Conservation (phyloP, 495 filamentous ascomycete species). For the Lophiotrema nucula region DNA sequence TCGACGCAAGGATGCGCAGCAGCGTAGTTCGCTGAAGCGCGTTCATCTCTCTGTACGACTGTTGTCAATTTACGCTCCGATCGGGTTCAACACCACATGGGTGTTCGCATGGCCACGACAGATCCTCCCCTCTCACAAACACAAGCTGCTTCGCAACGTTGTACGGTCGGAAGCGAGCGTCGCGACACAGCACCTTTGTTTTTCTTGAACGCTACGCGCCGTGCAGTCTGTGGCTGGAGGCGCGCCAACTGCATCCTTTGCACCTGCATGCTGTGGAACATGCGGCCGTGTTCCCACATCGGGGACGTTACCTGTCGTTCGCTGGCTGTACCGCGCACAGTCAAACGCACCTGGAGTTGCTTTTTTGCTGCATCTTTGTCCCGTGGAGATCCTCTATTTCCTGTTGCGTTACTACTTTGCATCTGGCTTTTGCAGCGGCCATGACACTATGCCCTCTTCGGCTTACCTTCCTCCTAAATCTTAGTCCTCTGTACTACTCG, state of each 20-base stretch:
- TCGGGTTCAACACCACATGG: no score
- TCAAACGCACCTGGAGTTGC: neutral
- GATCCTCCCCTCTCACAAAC: no score
- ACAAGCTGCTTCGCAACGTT: no score
- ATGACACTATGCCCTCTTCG: no score
- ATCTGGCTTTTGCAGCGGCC: no score
- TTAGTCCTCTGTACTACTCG: no score
- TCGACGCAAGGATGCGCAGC: slow-evolving; percentile 1
- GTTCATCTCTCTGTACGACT: slow-evolving; percentile 24
- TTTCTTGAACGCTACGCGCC: no score
- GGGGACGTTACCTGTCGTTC: slow-evolving; percentile 16
- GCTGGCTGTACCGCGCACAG: neutral
- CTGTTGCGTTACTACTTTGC: no score
- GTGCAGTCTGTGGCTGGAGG: slow-evolving; percentile 21
- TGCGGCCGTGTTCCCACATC: neutral
- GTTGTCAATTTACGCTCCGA: slow-evolving; percentile 30
- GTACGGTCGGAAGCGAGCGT: slow-evolving; percentile 1
- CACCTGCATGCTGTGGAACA: slow-evolving; percentile 29
- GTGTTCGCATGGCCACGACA: no score
- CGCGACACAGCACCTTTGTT: neutral
- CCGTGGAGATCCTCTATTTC: neutral
- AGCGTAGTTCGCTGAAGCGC: neutral
- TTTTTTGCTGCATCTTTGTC: slow-evolving; percentile 25
- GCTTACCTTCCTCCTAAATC: no score
- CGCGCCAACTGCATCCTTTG: slow-evolving; percentile 10